phyloP scores from a whole-genome alignment of 2,329 filamentous ascomycete genomes.

The Trichoderma sp. region DNA sequence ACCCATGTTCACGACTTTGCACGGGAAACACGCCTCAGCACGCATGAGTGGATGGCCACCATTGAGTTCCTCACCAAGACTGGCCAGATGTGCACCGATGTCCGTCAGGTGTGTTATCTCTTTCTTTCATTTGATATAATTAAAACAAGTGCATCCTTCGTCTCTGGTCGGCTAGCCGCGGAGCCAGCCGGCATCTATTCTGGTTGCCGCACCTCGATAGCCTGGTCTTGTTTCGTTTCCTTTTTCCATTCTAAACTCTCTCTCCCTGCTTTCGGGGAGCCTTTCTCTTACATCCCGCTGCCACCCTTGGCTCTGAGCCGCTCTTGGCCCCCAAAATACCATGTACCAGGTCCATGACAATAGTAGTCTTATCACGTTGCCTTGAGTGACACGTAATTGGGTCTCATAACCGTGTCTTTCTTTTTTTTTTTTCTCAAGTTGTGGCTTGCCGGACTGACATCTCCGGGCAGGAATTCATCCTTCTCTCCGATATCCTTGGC shows the following conservation, averaged over 20 bases:
- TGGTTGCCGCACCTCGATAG: not conserved
- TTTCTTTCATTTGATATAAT: not conserved
- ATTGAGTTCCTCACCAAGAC: slow-evolving; percentile 68
- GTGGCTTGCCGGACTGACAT: not conserved
- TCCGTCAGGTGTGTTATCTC: slow-evolving; percentile 6
- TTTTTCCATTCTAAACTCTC: not conserved
- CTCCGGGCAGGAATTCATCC: slow-evolving; percentile 64
- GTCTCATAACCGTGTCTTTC: not conserved
- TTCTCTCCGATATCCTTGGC: slow-evolving; percentile 73
- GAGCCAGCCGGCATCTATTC: not conserved
- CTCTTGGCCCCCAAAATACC: not conserved
- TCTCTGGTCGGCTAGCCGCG: not conserved
- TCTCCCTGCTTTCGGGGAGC: not conserved
- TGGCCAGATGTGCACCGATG: slow-evolving; percentile 59
- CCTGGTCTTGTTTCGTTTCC: not conserved
- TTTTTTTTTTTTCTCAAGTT: not conserved
- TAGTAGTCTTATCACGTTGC: not conserved
- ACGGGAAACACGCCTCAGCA: slow-evolving; percentile 71
- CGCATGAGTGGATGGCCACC: slow-evolving; percentile 71
- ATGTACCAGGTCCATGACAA: not conserved
- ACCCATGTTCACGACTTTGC: slow-evolving; percentile 76
- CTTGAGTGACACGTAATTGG: not conserved
- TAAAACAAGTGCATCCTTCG: not conserved
- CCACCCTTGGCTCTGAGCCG: not conserved
- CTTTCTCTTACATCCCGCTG: not conserved